Percentiles rank a stretch among this genome's conserved stretches.
Evolutionary conservation across 805 yeast genomes (phyloP).

Genomic region (Candida nitratophila): DNA sequence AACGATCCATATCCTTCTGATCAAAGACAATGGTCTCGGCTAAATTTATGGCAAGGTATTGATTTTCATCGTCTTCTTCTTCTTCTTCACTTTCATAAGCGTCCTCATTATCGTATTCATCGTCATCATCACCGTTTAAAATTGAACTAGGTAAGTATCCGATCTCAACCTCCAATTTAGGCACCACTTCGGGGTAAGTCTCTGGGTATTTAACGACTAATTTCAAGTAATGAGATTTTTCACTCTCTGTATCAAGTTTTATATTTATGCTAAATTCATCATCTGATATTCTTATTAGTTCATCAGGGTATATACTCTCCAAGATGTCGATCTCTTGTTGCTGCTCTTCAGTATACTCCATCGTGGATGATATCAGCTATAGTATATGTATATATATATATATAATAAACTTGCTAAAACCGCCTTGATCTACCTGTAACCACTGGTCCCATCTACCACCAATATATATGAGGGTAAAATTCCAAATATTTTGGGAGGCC

Average conservation of each 20-base stretch:
- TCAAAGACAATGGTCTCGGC: conserved; percentile 55
- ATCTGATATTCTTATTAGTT: conserved; percentile 43
- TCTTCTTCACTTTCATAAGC: conserved; percentile 30
- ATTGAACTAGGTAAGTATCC: conserved; percentile 20
- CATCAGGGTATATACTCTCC: conserved; percentile 92
- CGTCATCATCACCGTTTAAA: conserved; percentile 22
- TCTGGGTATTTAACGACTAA: conserved; percentile 69
- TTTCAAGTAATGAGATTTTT: conserved; percentile 45
- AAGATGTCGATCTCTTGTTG: conserved; percentile 84
- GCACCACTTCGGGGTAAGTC: conserved; percentile 75
- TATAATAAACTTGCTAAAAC: too few relatives aligned
- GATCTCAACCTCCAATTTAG: conserved; percentile 40
- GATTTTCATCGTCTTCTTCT: conserved; percentile 39
- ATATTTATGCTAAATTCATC: conserved; percentile 50
- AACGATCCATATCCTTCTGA: conserved; percentile 34
- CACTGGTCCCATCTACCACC: too few relatives aligned
- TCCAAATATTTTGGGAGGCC: too few relatives aligned
- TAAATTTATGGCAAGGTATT: conserved; percentile 41
- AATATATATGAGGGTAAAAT: too few relatives aligned
- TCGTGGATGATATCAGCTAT: too few relatives aligned
- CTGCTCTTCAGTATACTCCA: conserved; percentile 83
- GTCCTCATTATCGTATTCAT: conserved; percentile 14
- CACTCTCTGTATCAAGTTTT: conserved; percentile 62
- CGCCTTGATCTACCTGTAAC: too few relatives aligned
- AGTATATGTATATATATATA: too few relatives aligned